phyloP scores from a whole-genome alignment of 2,329 filamentous ascomycete species.

The Rhytidhysteron rufulum region DNA sequence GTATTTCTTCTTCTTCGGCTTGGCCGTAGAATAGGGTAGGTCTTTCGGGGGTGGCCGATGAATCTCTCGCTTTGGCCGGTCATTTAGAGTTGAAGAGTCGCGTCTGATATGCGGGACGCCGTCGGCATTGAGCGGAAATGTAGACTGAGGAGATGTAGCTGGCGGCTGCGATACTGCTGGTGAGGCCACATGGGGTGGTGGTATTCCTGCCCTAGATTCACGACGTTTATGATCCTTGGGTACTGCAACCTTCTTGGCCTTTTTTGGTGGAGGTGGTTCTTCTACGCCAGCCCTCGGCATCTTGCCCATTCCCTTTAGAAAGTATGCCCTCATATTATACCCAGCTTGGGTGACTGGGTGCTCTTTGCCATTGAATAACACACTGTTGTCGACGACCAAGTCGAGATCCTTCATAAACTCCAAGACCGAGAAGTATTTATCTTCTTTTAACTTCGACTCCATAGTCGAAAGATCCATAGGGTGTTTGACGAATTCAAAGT shows the following conservation, averaged over 20 bases:
- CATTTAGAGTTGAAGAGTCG: constrained; percentile 73
- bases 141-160: constrained; percentile 43
- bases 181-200: constrained; percentile 44
- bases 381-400: constrained; percentile 74
- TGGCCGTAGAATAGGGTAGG: constrained; percentile 76
- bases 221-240: constrained; percentile 38
- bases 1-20: constrained; percentile 86
- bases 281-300: constrained; percentile 55
- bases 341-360: constrained; percentile 71
- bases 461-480: constrained; percentile 85
- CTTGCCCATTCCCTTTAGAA: constrained; percentile 58
- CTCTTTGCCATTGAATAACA: constrained; percentile 74
- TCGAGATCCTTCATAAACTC: constrained; percentile 71
- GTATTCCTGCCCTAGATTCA: constrained; percentile 43
- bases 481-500: constrained; percentile 66
- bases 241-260: constrained; percentile 37
- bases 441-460: constrained; percentile 72
- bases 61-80: constrained; percentile 87
- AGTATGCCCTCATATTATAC: constrained; percentile 57
- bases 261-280: constrained; percentile 54
- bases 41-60: constrained; percentile 88
- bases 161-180: constrained; percentile 36
- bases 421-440: constrained; percentile 65
- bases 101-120: constrained; percentile 80
- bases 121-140: constrained; percentile 73